Conservation (phyloP, 2,329 filamentous ascomycete species). For the Penicillium brasilianum region DNA sequence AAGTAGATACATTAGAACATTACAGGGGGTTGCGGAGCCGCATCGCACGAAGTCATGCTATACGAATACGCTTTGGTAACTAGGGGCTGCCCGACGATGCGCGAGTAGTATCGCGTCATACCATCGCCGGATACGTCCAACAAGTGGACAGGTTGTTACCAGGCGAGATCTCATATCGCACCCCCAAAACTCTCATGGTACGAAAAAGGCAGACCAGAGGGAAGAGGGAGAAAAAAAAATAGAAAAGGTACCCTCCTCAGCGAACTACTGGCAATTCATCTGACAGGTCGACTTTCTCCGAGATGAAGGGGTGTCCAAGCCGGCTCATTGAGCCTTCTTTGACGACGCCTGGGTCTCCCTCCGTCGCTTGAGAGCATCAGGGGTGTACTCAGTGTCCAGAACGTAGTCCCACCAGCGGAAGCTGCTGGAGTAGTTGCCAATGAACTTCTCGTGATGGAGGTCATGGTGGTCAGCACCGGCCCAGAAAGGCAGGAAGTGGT, state of each 20-base stretch:
- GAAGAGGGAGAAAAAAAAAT: neutral
- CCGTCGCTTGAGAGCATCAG: slow-evolving; percentile 82
- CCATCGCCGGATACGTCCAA: neutral
- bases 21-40: neutral
- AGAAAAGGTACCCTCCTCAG: neutral
- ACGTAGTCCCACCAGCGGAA: slow-evolving; percentile 99
- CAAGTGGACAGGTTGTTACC: neutral
- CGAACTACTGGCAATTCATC: neutral
- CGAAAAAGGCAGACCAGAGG: neutral
- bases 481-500: slow-evolving; percentile 97
- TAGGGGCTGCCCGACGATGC: neutral
- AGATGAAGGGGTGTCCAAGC: neutral
- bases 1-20: slow-evolving; percentile 22
- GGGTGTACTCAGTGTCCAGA: slow-evolving; percentile 90
- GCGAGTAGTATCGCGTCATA: neutral
- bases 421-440: slow-evolving; percentile 96
- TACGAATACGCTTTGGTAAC: neutral
- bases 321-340: slow-evolving; percentile 37
- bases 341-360: slow-evolving; percentile 60
- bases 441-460: slow-evolving; percentile 96
- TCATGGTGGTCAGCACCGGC: slow-evolving; percentile 97
- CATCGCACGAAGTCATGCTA: neutral
- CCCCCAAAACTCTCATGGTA: neutral
- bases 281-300: neutral
- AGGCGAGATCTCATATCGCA: neutral